phyloP scores from a whole-genome alignment of 306 rosid genomes.

The Dicorynia guianensis region DNA sequence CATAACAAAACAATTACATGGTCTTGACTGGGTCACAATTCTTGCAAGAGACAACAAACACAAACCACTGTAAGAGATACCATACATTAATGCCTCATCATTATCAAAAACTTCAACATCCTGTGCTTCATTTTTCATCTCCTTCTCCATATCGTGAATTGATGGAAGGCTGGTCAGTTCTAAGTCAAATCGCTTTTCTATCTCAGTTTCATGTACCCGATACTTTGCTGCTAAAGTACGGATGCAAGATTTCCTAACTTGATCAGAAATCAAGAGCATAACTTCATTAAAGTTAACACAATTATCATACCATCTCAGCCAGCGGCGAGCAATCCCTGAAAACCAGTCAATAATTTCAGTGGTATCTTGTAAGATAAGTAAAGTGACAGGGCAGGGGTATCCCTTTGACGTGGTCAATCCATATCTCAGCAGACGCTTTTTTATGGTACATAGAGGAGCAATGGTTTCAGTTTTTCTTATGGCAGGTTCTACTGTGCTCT shows the following conservation, averaged over 20 bases:
- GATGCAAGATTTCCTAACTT: conserved; percentile 84
- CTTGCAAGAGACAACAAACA: conserved; percentile 80
- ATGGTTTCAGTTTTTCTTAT: conserved; percentile 60
- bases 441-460: conserved; percentile 72
- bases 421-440: conserved; percentile 72
- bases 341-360: conserved; percentile 81
- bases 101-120: conserved; percentile 60
- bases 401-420: conserved; percentile 70
- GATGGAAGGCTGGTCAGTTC: conserved; percentile 76
- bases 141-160: conserved; percentile 59
- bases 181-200: conserved; percentile 72
- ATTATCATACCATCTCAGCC: conserved; percentile 79
- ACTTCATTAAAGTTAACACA: conserved; percentile 72
- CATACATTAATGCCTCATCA: conserved; percentile 82
- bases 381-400: conserved; percentile 58
- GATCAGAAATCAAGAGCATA: conserved; percentile 63
- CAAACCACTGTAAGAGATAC: conserved; percentile 77
- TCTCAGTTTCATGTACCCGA: conserved; percentile 69
- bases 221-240: conserved; percentile 89
- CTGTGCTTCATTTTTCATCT: conserved; percentile 48
- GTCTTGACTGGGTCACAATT: conserved; percentile 75
- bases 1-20: conserved; percentile 78
- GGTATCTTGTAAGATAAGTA: conserved; percentile 74
- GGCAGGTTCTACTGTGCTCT: conserved; percentile 48
- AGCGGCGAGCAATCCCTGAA: conserved; percentile 75